Evolutionary conservation across 208 protist genomes (phyloP), one percentile per base, ranked within the genome.

Genomic region (Naegleria lovaniensis): DNA sequence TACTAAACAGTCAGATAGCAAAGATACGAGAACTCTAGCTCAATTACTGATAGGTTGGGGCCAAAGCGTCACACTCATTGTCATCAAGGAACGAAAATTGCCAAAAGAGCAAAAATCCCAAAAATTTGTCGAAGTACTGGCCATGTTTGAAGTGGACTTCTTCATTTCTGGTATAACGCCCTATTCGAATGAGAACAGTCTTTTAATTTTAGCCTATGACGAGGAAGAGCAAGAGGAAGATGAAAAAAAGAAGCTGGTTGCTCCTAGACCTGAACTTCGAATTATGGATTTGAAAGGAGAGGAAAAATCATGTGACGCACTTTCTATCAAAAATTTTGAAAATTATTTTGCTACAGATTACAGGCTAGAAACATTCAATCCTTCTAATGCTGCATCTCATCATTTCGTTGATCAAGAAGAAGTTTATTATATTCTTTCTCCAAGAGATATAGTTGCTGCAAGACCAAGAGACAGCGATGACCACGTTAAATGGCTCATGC

Each of bases 1-100:
- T 79, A 79, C 13, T 33, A 79, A 36, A 79, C 67, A 79, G 36
- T 79, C 67, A 36, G 67, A 79, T 33, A 79, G 5, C n/a, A 79
- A 36, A 33, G 95, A 95, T 93, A 36, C 67, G 0, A 79, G 94
- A 40, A 90, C 86, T 29, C 58, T 91, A 25, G 90, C 88, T 13
- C 92, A 90, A 29, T 90, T 97, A 0, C 83, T 97, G 19, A 96
- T 97, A 90, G 96, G 95, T 6, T 97, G 96, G 96, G 95, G 93
- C 5, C 92, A 96, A 83, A 92, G 40, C 40, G 93, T 97, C 11
- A 93, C 93, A 25, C 92, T 96, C 16, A 93, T 91, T 16, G 39
- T 92, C 11, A 92, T 96, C 33, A 92, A 89, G 67, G 93, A 92
- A 15, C 94, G 84, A 33, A 59, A 36, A 58, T 36, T 36, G 5